Conservation (phyloP, 2,329 filamentous ascomycete species). For the Xylaria sp. region DNA sequence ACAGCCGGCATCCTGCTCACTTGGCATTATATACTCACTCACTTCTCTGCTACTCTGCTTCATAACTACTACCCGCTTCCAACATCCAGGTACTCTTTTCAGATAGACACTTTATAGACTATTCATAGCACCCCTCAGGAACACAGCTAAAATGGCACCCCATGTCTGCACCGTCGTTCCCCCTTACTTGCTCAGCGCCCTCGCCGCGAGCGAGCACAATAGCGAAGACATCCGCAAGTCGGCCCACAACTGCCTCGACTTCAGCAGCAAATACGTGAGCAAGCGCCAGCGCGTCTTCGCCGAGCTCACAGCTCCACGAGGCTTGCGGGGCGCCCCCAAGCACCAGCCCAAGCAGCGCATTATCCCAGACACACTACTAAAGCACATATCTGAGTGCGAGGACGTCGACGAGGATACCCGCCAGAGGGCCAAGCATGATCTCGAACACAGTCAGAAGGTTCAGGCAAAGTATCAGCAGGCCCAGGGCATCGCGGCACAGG, state of each 20-base stretch:
- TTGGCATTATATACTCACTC: slow-evolving; percentile 5
- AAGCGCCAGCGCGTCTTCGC: slow-evolving; percentile 46
- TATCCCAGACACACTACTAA: slow-evolving; percentile 48
- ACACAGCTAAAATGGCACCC: slow-evolving; percentile 34
- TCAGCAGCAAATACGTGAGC: slow-evolving; percentile 41
- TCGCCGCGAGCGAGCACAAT: slow-evolving; percentile 49
- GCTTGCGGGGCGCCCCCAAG: slow-evolving; percentile 31
- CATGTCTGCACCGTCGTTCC: slow-evolving; percentile 50
- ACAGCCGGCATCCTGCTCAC: neutral
- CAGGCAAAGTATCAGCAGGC: slow-evolving; percentile 41
- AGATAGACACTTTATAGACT: neutral
- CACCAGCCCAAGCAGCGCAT: slow-evolving; percentile 39
- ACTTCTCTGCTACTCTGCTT: no score
- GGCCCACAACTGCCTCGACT: slow-evolving; percentile 45
- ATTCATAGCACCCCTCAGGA: neutral
- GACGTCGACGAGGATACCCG: slow-evolving; percentile 48
- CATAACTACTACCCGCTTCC: neutral
- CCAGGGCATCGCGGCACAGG: slow-evolving; percentile 33
- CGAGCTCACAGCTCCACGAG: slow-evolving; percentile 43
- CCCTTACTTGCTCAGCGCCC: slow-evolving; percentile 52
- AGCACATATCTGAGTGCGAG: slow-evolving; percentile 46
- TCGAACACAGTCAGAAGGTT: slow-evolving; percentile 46
- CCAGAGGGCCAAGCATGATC: slow-evolving; percentile 45
- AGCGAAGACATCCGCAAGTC: slow-evolving; percentile 44
- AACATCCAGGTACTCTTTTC: neutral